Conservation (phyloP, 164 flowering plant genomes). For the Pachysandra terminalis region DNA sequence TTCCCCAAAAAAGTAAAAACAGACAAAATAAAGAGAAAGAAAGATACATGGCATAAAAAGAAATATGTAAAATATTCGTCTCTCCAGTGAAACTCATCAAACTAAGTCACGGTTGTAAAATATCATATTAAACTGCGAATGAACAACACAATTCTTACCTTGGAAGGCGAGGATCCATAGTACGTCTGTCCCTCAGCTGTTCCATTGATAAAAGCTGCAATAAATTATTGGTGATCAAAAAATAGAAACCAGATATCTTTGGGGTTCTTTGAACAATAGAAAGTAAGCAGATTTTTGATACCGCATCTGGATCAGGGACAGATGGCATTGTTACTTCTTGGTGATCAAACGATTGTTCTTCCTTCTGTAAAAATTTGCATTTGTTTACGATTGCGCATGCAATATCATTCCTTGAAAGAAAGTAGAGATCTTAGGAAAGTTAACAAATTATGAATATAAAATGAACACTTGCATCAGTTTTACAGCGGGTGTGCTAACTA, state of each 20-base stretch:
- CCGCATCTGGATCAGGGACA: slow-evolving; percentile 81
- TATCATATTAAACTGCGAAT: not conserved
- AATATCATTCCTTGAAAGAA: too few relatives aligned
- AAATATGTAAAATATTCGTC: too few relatives aligned
- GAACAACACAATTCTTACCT: slow-evolving; percentile 32
- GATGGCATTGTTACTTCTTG: slow-evolving; percentile 73
- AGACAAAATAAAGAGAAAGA: not conserved
- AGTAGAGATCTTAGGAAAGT: too few relatives aligned
- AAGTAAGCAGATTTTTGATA: slow-evolving; percentile 16
- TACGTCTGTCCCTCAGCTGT: slow-evolving; percentile 70
- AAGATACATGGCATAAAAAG: not conserved
- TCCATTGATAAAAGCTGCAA: slow-evolving; percentile 86
- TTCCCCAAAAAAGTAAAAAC: not conserved
- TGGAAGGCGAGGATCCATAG: slow-evolving; percentile 86
- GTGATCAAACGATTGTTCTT: slow-evolving; percentile 75
- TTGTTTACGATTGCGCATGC: not conserved
- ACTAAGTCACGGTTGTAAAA: not conserved
- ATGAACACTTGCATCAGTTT: too few relatives aligned
- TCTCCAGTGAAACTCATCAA: not conserved
- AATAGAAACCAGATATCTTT: not conserved
- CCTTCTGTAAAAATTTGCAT: slow-evolving; percentile 50
- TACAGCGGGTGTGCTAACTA: too few relatives aligned
- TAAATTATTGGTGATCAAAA: slow-evolving; percentile 7
- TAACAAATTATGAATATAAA: too few relatives aligned
- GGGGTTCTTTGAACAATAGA: not conserved